A percentile compares a stretch with the other conserved stretches of the same genome.
These are phyloP conservation scores for Hypomontagnella monticulosa DNA, from an alignment of 495 filamentous ascomycete genomes.

Conservation along the genomic window DNA sequence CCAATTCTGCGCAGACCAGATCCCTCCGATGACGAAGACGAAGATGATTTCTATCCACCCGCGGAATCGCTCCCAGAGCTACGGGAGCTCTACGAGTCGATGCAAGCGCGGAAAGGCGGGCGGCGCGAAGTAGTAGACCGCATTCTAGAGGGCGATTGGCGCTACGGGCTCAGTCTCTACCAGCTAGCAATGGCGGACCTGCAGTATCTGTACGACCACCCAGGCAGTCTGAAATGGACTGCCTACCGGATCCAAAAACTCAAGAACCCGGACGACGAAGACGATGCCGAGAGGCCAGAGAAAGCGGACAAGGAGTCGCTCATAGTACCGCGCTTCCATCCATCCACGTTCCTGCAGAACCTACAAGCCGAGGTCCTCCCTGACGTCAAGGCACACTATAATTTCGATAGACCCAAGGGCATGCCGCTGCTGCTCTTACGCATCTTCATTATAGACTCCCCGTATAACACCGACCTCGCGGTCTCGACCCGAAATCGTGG, in stretches of 20 bases:
- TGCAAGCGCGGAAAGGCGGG: conserved; percentile 67
- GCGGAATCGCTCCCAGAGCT: conserved; percentile 69
- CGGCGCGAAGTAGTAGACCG: conserved; percentile 80
- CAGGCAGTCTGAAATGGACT: conserved; percentile 76
- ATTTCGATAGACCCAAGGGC: conserved; percentile 68
- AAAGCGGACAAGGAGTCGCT: conserved; percentile 54
- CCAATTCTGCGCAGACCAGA: conserved; percentile 60
- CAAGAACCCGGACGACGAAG: conserved; percentile 46
- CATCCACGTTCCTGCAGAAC: conserved; percentile 74
- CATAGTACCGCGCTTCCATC: conserved; percentile 76
- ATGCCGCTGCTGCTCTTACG: conserved; percentile 76
- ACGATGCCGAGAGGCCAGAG: conserved; percentile 43
- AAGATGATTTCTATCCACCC: conserved; percentile 67
- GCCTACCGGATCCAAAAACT: conserved; percentile 68
- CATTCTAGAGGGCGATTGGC: conserved; percentile 84
- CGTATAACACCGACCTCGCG: conserved; percentile 67
- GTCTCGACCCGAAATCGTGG: conserved; percentile 48
- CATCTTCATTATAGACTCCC: conserved; percentile 76
- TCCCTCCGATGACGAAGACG: conserved; percentile 57
- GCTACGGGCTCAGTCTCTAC: conserved; percentile 76
- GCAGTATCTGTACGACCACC: conserved; percentile 80
- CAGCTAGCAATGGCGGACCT: conserved; percentile 84
- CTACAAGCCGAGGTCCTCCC: conserved; percentile 77
- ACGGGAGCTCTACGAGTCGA: conserved; percentile 66
- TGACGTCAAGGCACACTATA: conserved; percentile 82